These are phyloP conservation scores for Ormosia semicastrata DNA, from an alignment of 306 rosid species.

Conservation along the genomic window DNA sequence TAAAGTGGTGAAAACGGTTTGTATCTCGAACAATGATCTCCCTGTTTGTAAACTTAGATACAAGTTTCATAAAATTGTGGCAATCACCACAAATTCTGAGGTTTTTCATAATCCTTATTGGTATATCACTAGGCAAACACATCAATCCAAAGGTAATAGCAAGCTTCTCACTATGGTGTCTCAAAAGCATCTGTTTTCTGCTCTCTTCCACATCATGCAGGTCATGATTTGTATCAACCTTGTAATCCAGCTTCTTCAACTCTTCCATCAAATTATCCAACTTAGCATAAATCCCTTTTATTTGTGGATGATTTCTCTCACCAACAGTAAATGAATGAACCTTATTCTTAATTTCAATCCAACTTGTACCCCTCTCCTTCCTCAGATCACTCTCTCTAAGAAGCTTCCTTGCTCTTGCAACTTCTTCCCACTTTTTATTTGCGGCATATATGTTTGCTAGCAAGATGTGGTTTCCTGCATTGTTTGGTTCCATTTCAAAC, in stretches of 20 bases:
- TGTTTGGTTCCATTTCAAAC: constrained; percentile 73
- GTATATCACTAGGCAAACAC: constrained; percentile 61
- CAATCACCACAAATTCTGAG: constrained; percentile 94
- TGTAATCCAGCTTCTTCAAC: constrained; percentile 56
- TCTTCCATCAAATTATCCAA: constrained; percentile 64
- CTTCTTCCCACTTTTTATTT: constrained; percentile 73
- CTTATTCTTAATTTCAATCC: constrained; percentile 77
- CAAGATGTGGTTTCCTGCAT: constrained; percentile 85
- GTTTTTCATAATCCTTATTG: constrained; percentile 87
- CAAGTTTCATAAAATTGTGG: constrained; percentile 77
- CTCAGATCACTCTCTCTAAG: constrained; percentile 64
- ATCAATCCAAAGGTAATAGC: constrained; percentile 73
- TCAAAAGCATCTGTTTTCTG: constrained; percentile 62
- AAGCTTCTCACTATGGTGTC: constrained; percentile 87
- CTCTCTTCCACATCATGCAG: constrained; percentile 72
- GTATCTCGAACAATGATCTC: constrained; percentile 79
- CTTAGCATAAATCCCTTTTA: constrained; percentile 48
- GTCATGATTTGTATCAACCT: constrained; percentile 60
- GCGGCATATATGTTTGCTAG: constrained; percentile 79
- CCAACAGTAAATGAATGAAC: constrained; percentile 80
- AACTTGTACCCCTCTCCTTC: constrained; percentile 82
- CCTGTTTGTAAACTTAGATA: constrained; percentile 46
- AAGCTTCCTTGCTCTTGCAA: constrained; percentile 69
- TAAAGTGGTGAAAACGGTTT: constrained; percentile 78
- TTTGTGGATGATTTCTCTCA: constrained; percentile 65